Evolutionary conservation across 1,139 yeast genomes (phyloP).

Genomic region (Tardiomyces depauwii): DNA sequence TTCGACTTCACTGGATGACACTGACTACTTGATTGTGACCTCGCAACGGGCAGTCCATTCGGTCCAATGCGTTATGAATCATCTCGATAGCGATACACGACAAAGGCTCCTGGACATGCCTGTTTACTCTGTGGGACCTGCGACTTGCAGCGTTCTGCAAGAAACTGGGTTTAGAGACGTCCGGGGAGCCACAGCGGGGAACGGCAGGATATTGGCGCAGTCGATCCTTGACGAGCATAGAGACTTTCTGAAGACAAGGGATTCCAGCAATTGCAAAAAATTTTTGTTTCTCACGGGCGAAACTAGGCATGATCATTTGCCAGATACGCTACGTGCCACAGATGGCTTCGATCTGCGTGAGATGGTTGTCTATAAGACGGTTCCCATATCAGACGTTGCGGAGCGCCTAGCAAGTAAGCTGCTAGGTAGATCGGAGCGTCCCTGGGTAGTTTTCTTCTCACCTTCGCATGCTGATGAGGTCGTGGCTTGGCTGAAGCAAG

Average conservation of each 20-base stretch:
- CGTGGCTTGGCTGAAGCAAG: not conserved
- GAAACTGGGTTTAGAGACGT: not conserved
- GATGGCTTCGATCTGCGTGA: not conserved
- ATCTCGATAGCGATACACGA: not conserved
- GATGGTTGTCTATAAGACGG: not conserved
- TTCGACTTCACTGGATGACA: not conserved
- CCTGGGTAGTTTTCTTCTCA: not conserved
- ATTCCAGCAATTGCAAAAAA: not conserved
- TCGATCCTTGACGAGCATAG: not conserved
- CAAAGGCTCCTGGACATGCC: not conserved
- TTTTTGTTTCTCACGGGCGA: not conserved
- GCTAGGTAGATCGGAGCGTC: not conserved
- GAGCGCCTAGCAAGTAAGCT: not conserved
- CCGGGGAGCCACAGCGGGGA: not conserved
- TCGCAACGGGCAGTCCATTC: not conserved
- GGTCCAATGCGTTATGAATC: not conserved
- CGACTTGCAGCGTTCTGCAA: not conserved
- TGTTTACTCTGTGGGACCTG: not conserved
- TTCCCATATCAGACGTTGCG: not conserved
- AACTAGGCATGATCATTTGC: not conserved
- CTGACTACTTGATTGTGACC: not conserved
- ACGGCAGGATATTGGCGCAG: not conserved
- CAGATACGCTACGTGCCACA: not conserved
- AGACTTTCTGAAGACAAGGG: not conserved
- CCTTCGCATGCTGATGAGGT: not conserved